Percentiles rank a stretch among this genome's conserved stretches.
Conservation (phyloP, 352 stramenopile genomes). For the Phytophthora capsici region DNA sequence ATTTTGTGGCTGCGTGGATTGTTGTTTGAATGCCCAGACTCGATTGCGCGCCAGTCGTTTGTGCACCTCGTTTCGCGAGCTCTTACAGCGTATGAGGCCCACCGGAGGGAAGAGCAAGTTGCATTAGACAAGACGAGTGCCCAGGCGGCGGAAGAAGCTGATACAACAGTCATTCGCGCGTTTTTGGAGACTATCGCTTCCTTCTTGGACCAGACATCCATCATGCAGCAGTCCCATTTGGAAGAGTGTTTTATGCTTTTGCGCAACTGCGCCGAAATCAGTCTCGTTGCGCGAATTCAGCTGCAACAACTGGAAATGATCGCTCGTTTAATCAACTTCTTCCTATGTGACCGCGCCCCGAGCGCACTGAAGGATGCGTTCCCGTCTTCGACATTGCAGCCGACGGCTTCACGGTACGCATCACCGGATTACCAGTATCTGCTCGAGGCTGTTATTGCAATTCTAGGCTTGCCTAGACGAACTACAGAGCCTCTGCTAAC, state of each 20-base stretch:
- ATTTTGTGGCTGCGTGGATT: conserved; percentile 68
- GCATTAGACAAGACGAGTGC: conserved; percentile 23
- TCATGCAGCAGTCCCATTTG: conserved; percentile 82
- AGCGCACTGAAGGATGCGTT: conserved; percentile 78
- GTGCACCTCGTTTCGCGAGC: conserved; percentile 81
- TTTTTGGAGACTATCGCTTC: conserved; percentile 62
- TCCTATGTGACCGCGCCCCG: conserved; percentile 74
- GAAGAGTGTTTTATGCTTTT: conserved; percentile 90
- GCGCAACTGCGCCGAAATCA: conserved; percentile 77
- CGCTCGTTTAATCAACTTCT: conserved; percentile 82
- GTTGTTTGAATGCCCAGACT: conserved; percentile 87
- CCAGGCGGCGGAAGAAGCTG: conserved; percentile 26
- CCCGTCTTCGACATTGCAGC: conserved; percentile 55
- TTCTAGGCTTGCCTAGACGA: conserved; percentile 76
- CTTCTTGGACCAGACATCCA: conserved; percentile 78
- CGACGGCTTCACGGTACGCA: conserved; percentile 55
- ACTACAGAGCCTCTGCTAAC: conserved; percentile 69
- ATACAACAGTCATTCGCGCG: conserved; percentile 34
- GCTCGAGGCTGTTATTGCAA: conserved; percentile 86
- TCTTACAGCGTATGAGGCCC: conserved; percentile 68
- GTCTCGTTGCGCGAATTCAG: conserved; percentile 47
- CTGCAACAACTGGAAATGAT: conserved; percentile 77
- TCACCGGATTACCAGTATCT: conserved; percentile 90
- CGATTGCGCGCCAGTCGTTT: conserved; percentile 87
- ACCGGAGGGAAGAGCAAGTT: conserved; percentile 52